Conservation (phyloP, 768 basidiomycete species). For the Podaxis pistillaris region DNA sequence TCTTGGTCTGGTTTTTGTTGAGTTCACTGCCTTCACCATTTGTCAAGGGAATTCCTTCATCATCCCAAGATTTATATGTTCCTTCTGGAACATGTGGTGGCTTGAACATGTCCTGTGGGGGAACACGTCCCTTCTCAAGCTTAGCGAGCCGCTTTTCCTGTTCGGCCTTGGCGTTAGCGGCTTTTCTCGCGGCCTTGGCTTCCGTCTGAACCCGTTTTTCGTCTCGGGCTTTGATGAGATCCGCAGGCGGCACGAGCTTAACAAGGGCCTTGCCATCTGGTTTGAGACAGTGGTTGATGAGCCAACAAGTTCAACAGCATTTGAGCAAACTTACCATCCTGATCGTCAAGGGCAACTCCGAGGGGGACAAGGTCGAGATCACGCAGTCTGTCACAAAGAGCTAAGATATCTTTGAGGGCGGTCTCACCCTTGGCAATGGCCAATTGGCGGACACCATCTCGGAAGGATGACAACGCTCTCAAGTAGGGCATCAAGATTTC, state of each 20-base stretch:
- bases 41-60: slow-evolving; percentile 79
- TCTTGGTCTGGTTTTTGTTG: slow-evolving; percentile 80
- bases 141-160: slow-evolving; percentile 68
- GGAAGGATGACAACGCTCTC: slow-evolving; percentile 80
- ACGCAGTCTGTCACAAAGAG: slow-evolving; percentile 85
- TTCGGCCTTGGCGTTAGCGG: slow-evolving; percentile 61
- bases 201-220: slow-evolving; percentile 78
- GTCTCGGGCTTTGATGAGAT: slow-evolving; percentile 81
- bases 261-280: slow-evolving; percentile 93
- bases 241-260: slow-evolving; percentile 82
- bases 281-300: slow-evolving; percentile 13
- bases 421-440: slow-evolving; percentile 72
- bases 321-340: slow-evolving; percentile 63
- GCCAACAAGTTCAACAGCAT: slow-evolving; percentile 5
- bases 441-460: slow-evolving; percentile 81
- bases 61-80: slow-evolving; percentile 82
- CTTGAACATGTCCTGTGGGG: slow-evolving; percentile 80
- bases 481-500: slow-evolving; percentile 88
- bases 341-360: slow-evolving; percentile 95
- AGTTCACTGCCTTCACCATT: slow-evolving; percentile 83
- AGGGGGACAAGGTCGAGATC: slow-evolving; percentile 90
- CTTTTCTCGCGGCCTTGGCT: slow-evolving; percentile 80
- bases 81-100: slow-evolving; percentile 75
- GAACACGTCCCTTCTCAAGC: slow-evolving; percentile 79
- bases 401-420: slow-evolving; percentile 76